Conservation (phyloP, 106 monocot species). For the Apostasia shenzhenica region DNA sequence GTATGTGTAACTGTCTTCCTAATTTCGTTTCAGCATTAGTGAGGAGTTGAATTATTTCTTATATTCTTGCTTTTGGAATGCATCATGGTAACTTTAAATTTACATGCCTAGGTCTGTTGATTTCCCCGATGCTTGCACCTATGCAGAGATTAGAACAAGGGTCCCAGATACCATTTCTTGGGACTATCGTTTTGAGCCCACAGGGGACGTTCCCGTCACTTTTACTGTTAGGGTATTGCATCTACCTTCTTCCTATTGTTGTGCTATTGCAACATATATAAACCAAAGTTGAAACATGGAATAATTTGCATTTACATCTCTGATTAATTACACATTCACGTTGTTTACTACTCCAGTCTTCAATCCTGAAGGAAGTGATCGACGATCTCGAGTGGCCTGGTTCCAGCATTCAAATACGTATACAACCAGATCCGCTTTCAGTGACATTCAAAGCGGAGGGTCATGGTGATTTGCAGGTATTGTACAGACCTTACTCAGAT, state of each 20-base stretch:
- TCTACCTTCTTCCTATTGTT: background rate
- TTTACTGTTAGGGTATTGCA: slow-evolving; percentile 78
- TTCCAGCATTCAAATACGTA: slow-evolving; percentile 71
- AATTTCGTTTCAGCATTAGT: no score
- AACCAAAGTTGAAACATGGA: background rate
- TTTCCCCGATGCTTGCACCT: slow-evolving; percentile 66
- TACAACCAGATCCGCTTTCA: slow-evolving; percentile 75
- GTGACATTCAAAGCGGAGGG: slow-evolving; percentile 86
- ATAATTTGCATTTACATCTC: background rate
- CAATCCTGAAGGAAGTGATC: slow-evolving; percentile 84
- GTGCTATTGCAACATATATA: background rate
- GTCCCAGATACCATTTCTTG: slow-evolving; percentile 90
- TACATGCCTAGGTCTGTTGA: slow-evolving; percentile 62
- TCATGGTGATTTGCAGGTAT: slow-evolving; percentile 94
- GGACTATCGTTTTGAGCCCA: slow-evolving; percentile 82
- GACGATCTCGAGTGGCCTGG: slow-evolving; percentile 99
- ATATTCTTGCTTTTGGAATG: background rate
- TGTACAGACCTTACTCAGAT: no score
- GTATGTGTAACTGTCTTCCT: no score
- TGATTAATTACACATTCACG: background rate
- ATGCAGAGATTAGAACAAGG: slow-evolving; percentile 96
- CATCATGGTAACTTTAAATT: slow-evolving; percentile 32
- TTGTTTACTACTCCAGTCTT: slow-evolving; percentile 34
- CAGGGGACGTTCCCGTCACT: slow-evolving; percentile 45
- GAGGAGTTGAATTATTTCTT: background rate